Conservation (phyloP, 257 asterid species). For the Solanum chmielewskii region DNA sequence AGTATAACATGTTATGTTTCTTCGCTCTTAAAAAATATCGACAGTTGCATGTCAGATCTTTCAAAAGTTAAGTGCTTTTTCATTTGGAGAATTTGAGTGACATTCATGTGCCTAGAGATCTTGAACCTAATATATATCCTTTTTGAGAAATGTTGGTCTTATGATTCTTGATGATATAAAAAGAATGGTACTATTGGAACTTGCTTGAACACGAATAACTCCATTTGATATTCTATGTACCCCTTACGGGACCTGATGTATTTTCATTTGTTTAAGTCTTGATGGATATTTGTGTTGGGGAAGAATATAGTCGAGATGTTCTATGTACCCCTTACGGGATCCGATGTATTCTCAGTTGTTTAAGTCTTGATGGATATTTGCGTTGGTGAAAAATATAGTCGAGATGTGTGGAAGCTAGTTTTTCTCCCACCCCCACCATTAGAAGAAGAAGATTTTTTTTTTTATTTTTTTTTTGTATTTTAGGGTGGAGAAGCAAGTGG, state of each 20-base stretch:
- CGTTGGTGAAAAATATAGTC: background rate
- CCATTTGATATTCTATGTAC: background rate
- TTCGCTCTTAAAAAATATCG: background rate
- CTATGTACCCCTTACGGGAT: background rate
- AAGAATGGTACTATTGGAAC: background rate
- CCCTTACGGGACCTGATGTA: too few species aligned
- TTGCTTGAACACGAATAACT: background rate
- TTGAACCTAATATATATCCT: background rate
- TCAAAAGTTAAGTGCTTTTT: background rate
- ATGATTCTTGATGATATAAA: background rate
- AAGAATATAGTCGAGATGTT: background rate
- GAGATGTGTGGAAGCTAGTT: background rate
- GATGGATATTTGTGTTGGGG: background rate
- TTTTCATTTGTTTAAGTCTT: background rate
- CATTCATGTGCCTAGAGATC: background rate
- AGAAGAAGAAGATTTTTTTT: background rate
- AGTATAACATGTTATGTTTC: background rate
- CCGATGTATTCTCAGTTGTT: background rate
- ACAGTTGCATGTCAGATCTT: background rate
- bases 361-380: background rate
- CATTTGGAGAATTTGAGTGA: background rate
- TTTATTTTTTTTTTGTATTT: background rate
- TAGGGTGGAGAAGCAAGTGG: background rate
- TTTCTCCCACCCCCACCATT: background rate
- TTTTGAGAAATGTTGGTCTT: background rate